phyloP scores from a whole-genome alignment of 1,284 basidiomycete species.

The Pascua sp. region DNA sequence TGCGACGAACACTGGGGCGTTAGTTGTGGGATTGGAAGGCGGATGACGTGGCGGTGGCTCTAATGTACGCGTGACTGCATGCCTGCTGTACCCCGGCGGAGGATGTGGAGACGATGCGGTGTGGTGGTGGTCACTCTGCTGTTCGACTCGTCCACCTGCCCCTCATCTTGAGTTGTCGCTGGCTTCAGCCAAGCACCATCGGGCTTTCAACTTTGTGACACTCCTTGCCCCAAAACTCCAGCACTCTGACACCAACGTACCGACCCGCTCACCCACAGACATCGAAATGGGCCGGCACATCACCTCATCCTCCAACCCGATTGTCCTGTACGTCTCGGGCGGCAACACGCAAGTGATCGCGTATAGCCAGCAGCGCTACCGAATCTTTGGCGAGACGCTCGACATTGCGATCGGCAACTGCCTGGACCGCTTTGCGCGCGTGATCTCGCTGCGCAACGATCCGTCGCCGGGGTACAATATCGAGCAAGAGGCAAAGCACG shows the following conservation, averaged over 20 bases:
- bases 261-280: constrained; percentile 56
- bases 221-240: no score
- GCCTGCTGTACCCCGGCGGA: no score
- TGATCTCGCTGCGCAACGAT: constrained; percentile 94
- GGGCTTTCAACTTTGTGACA: no score
- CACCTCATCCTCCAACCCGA: constrained; percentile 89
- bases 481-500: constrained; percentile 85
- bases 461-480: constrained; percentile 99
- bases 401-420: constrained; percentile 99
- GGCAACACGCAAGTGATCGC: constrained; percentile 99
- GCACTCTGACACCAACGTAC: no score
- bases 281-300: constrained; percentile 99
- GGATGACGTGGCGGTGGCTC: no score
- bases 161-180: not conserved
- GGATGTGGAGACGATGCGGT: no score
- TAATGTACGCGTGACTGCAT: no score
- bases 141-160: not conserved
- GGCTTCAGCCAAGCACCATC: not conserved
- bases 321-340: constrained; percentile 97
- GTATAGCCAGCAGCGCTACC: constrained; percentile 92
- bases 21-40: no score
- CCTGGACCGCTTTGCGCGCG: constrained; percentile 91
- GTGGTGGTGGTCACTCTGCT: no score
- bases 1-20: no score
- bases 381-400: constrained; percentile 98